These are phyloP conservation scores for Myxozyma melibiosi DNA, from an alignment of 805 yeast genomes.

Conservation along the genomic window DNA sequence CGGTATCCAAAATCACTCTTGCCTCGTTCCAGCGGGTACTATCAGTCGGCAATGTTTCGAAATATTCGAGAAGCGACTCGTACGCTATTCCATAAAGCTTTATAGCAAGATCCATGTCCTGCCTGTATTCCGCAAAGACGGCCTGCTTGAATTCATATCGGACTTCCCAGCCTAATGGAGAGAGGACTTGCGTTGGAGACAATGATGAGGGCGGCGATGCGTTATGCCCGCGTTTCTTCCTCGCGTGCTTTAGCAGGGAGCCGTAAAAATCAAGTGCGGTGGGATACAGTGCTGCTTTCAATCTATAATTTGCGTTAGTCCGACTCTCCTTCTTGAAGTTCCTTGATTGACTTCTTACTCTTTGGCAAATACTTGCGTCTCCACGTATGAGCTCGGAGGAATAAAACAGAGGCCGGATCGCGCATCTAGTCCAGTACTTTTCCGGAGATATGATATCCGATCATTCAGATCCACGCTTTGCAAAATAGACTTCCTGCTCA, in stretches of 20 bases:
- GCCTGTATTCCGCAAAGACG: slow-evolving; percentile 52
- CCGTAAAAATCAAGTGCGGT: slow-evolving; percentile 51
- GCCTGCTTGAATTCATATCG: slow-evolving; percentile 58
- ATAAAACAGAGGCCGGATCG: slow-evolving; percentile 50
- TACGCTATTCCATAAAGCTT: slow-evolving; percentile 57
- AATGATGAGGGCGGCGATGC: slow-evolving; percentile 15
- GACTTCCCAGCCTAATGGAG: slow-evolving; percentile 50
- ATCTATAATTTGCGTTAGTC: slow-evolving; percentile 2
- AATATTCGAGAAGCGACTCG: slow-evolving; percentile 50
- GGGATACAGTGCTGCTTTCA: slow-evolving; percentile 47
- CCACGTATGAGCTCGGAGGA: slow-evolving; percentile 48
- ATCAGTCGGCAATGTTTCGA: slow-evolving; percentile 39
- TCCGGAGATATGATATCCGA: slow-evolving; percentile 46
- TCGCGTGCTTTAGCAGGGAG: slow-evolving; percentile 46
- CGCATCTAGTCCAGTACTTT: slow-evolving; percentile 49
- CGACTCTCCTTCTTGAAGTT: not conserved
- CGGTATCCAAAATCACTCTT: slow-evolving; percentile 57
- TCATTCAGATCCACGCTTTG: slow-evolving; percentile 43
- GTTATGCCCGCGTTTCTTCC: slow-evolving; percentile 44
- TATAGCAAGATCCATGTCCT: slow-evolving; percentile 52
- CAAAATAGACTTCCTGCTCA: slow-evolving; percentile 38
- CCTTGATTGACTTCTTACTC: slow-evolving; percentile 30
- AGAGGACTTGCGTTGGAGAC: slow-evolving; percentile 35
- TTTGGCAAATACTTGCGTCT: slow-evolving; percentile 47
- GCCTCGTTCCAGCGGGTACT: slow-evolving; percentile 49